These are phyloP conservation scores for Aspergillus chevalieri DNA, from an alignment of 2,329 filamentous ascomycete genomes.

Conservation along the genomic window DNA sequence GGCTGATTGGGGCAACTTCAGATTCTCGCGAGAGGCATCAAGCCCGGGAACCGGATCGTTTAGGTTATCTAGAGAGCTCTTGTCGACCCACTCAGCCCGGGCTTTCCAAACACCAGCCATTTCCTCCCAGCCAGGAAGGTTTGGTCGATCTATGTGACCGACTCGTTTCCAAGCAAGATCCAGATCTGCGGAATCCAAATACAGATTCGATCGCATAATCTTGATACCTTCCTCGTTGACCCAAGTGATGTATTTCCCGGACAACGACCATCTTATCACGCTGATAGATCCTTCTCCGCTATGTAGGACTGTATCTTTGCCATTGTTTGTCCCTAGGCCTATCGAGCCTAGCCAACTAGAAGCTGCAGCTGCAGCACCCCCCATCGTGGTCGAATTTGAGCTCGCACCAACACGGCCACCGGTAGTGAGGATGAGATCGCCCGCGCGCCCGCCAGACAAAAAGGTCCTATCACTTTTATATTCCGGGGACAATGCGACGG, in stretches of 20 bases:
- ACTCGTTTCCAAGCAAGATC: conserved; percentile 93
- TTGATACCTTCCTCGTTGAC: conserved; percentile 96
- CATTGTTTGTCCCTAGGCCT: conserved; percentile 69
- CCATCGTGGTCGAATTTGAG: conserved; percentile 77
- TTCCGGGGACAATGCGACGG: conserved; percentile 89
- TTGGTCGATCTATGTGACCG: conserved; percentile 83
- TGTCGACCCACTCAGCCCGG: conserved; percentile 86
- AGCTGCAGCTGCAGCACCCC: conserved; percentile 65
- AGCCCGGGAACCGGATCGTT: conserved; percentile 44
- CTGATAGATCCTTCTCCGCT: conserved; percentile 87
- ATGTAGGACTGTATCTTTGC: conserved; percentile 81
- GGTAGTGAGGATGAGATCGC: conserved; percentile 77
- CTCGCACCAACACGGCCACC: conserved; percentile 74
- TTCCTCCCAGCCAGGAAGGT: conserved; percentile 82
- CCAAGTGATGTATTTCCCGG: conserved; percentile 90
- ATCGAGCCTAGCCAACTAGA: conserved; percentile 89
- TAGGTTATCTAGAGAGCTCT: conserved; percentile 68
- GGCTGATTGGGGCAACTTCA: conserved; percentile 33
- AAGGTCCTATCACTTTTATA: conserved; percentile 87
- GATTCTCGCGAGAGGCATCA: conserved; percentile 34
- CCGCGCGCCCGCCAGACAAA: conserved; percentile 82
- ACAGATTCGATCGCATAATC: conserved; percentile 86
- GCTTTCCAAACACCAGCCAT: conserved; percentile 97
- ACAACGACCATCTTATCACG: conserved; percentile 89
- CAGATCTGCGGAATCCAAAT: conserved; percentile 67